phyloP scores from a whole-genome alignment of 352 stramenopile genomes.

The Globisporangium middletonii region DNA sequence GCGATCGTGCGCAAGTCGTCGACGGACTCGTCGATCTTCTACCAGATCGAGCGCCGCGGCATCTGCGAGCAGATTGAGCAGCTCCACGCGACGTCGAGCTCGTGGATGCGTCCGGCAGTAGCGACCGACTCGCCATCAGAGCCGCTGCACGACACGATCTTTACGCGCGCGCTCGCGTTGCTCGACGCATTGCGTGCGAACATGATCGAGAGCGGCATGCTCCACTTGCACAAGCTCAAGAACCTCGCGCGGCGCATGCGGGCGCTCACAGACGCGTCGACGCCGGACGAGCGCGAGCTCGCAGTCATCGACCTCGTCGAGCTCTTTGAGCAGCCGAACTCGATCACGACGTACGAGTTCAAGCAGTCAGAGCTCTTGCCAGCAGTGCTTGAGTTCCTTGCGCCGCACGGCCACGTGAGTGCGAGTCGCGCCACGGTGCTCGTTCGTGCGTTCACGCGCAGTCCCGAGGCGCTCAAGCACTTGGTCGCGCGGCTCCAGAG shows the following conservation, averaged over 20 bases:
- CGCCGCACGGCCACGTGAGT: constrained; percentile 25
- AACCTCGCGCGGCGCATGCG: constrained; percentile 63
- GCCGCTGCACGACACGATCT: constrained; percentile 36
- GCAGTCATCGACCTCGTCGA: constrained; percentile 68
- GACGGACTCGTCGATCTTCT: constrained; percentile 52
- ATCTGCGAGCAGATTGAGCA: constrained; percentile 73
- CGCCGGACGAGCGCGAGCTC: constrained; percentile 34
- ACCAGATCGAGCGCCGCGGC: constrained; percentile 76
- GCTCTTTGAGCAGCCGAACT: constrained; percentile 66
- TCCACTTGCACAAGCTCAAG: constrained; percentile 68
- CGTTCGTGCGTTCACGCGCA: constrained; percentile 40
- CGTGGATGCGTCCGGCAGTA: constrained; percentile 20
- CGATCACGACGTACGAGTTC: constrained; percentile 81
- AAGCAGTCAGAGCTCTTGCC: constrained; percentile 74
- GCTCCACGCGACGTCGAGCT: constrained; percentile 35
- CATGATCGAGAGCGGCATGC: constrained; percentile 70
- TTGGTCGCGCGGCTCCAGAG: constrained; percentile 57
- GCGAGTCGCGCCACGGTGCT: constrained; percentile 28
- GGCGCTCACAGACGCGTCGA: constrained; percentile 23
- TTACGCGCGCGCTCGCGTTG: constrained; percentile 40
- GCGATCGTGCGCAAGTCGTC: constrained; percentile 61
- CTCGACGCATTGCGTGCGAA: constrained; percentile 53
- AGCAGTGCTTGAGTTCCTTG: constrained; percentile 51
- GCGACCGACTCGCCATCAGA: constrained; percentile 10
- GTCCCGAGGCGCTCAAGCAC: constrained; percentile 42